A percentile compares a stretch with the other conserved stretches of the same genome.
Evolutionary conservation across 257 asterid genomes (phyloP).

Genomic region (Ajuga chamaepitys): DNA sequence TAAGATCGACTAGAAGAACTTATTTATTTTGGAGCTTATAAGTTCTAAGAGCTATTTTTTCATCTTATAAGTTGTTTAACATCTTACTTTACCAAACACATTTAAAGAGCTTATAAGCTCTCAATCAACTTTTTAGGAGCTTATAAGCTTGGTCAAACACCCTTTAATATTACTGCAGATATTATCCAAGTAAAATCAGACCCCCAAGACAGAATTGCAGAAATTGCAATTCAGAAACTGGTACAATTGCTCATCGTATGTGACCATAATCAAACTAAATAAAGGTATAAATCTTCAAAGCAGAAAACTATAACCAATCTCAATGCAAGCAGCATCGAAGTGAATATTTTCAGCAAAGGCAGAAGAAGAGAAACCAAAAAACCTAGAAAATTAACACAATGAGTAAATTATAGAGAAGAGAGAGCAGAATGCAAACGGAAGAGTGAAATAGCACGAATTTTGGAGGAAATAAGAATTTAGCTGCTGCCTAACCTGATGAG

Average conservation of each 20-base stretch:
- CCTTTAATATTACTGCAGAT: no score
- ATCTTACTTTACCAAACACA: no score
- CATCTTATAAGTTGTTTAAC: no score
- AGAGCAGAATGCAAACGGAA: not conserved
- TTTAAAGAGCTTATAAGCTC: no score
- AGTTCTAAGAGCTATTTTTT: no score
- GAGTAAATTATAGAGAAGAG: not conserved
- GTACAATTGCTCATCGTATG: not conserved
- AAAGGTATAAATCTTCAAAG: not conserved
- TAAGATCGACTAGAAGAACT: no score
- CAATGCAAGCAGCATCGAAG: not conserved
- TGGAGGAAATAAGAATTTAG: not conserved
- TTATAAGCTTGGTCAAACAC: no score
- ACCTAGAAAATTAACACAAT: not conserved
- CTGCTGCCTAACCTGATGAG: constrained; percentile 29
- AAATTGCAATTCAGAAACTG: not conserved
- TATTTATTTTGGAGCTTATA: no score
- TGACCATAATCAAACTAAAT: not conserved
- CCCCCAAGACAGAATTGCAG: not conserved
- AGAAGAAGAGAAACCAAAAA: not conserved
- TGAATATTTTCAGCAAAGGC: not conserved
- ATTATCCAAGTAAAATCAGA: not conserved
- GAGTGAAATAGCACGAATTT: not conserved
- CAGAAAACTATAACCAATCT: not conserved
- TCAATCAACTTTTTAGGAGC: no score